Conservation (phyloP, 768 basidiomycete species). For the Boletus tylopilopsis region DNA sequence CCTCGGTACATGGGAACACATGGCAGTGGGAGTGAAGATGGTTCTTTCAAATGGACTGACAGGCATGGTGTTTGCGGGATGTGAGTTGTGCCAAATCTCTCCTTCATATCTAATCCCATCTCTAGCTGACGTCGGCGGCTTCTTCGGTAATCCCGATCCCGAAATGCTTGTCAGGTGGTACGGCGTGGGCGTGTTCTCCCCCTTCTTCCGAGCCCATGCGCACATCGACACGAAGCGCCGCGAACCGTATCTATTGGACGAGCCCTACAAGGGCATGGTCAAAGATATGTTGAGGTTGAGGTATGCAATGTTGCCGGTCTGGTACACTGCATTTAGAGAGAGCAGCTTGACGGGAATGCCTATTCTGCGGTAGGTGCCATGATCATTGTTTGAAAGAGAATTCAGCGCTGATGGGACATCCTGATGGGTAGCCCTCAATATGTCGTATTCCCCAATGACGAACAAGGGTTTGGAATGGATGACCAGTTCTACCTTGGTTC, state of each 20-base stretch:
- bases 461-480: slow-evolving; percentile 81
- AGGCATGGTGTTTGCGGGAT: slow-evolving; percentile 88
- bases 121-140: slow-evolving; percentile 95
- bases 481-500: slow-evolving; percentile 92
- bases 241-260: slow-evolving; percentile 89
- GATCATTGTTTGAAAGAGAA: background rate
- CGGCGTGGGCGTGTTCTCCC: slow-evolving; percentile 89
- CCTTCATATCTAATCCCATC: slow-evolving; percentile 3
- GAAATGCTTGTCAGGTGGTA: slow-evolving; percentile 99
- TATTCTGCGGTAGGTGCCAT: slow-evolving; percentile 61
- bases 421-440: slow-evolving; percentile 80
- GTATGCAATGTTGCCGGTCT: slow-evolving; percentile 84
- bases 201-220: slow-evolving; percentile 98
- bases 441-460: slow-evolving; percentile 87
- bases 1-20: slow-evolving; percentile 96
- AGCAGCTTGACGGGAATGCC: slow-evolving; percentile 79
- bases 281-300: slow-evolving; percentile 75
- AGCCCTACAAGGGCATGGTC: slow-evolving; percentile 83
- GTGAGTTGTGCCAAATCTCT: slow-evolving; percentile 45
- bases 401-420: background rate
- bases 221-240: slow-evolving; percentile 97
- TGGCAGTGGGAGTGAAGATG: slow-evolving; percentile 92
- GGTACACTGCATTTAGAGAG: slow-evolving; percentile 98
- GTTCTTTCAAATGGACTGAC: slow-evolving; percentile 83
- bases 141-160: slow-evolving; percentile 93